Evolutionary conservation across 1,284 basidiomycete genomes (phyloP), one percentile per base, ranked within the genome.

Genomic region (Austroboletus niveus): DNA sequence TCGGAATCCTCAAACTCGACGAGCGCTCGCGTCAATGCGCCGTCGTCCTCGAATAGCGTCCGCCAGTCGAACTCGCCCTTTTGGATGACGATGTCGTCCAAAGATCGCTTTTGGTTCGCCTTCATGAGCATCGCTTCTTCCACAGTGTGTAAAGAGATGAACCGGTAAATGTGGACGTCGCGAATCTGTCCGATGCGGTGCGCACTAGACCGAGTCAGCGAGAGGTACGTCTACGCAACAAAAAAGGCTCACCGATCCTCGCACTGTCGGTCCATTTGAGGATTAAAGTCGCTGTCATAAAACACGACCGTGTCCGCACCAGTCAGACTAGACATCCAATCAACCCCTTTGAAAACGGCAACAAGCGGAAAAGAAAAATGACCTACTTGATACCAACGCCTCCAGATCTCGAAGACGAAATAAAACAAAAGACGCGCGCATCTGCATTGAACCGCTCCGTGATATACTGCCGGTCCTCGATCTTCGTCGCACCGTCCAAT

Each of bases 271-370:
- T 98, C 95, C 88, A 98, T 97, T 58, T 96, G 94, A 0, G 94
- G 94, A 63, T 98, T 98, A 79, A 97, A 98, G 69, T 98, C 96
- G 51, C 92, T 92, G 67, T 98, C 95, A 67, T 97, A 98, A 71
- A 95, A 96, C 48, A 98, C 81, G 58, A 98, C 95, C 0, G 94
- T 97, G 67, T 98, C 94, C 15, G 95, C 95, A n/a, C 95, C 95
- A 9, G 95, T 95, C 52, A 95, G 72, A 64, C 89, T 92, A 62
- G n/a, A 32, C 12, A 39, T 20, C 12, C 32, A 8, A 49, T 60
- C 38, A 57, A 36, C 47, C 39, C 48, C 22, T 52, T 48, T 27
- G 6, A 49, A 43, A 12, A 4, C 7, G 5, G 8, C 15, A 24
- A 42, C 22, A 12, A 8, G 31, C 22, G 22, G 22, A 5, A 17